These are phyloP conservation scores for Trypanosoma rangeli DNA, from an alignment of 208 protist genomes.

Conservation along the genomic window DNA sequence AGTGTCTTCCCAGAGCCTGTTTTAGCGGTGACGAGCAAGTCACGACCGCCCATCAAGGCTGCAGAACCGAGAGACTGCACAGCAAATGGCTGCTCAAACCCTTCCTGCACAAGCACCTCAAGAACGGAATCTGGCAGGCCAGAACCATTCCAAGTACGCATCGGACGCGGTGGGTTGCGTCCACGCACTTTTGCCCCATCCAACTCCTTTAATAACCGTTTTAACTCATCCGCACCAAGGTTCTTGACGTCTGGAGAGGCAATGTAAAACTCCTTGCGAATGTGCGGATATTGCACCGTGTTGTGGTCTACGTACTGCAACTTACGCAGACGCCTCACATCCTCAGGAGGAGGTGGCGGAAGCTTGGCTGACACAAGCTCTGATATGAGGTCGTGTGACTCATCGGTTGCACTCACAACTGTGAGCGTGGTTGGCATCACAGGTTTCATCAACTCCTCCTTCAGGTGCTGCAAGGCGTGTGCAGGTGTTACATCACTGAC, in stretches of 20 bases:
- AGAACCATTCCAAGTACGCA: constrained; percentile 77
- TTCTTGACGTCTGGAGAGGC: constrained; percentile 63
- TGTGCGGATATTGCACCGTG: constrained; percentile 46
- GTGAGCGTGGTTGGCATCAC: constrained; percentile 64
- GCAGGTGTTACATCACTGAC: constrained; percentile 4
- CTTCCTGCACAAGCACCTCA: constrained; percentile 40
- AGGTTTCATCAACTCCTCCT: constrained; percentile 52
- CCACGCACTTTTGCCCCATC: constrained; percentile 79
- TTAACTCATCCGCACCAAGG: constrained; percentile 58
- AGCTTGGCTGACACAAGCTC: constrained; percentile 50
- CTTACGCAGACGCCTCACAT: constrained; percentile 68
- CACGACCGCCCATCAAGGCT: constrained; percentile 82
- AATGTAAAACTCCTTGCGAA: constrained; percentile 88
- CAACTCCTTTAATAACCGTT: constrained; percentile 61
- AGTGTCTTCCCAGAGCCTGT: constrained; percentile 96
- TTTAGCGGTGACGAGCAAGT: constrained; percentile 89
- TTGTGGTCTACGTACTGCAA: constrained; percentile 77
- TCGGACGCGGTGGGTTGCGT: constrained; percentile 54
- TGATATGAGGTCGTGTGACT: constrained; percentile 56
- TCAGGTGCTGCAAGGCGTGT: constrained; percentile 37
- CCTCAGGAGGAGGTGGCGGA: constrained; percentile 45
- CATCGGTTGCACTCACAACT: constrained; percentile 73
- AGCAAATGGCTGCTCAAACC: constrained; percentile 79
- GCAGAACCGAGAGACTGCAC: constrained; percentile 86
- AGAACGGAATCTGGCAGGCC: constrained; percentile 82